Evolutionary conservation across 345 rosid genomes (phyloP), one percentile per base, ranked within the genome.

Genomic region (Arabidopsis thaliana): DNA sequence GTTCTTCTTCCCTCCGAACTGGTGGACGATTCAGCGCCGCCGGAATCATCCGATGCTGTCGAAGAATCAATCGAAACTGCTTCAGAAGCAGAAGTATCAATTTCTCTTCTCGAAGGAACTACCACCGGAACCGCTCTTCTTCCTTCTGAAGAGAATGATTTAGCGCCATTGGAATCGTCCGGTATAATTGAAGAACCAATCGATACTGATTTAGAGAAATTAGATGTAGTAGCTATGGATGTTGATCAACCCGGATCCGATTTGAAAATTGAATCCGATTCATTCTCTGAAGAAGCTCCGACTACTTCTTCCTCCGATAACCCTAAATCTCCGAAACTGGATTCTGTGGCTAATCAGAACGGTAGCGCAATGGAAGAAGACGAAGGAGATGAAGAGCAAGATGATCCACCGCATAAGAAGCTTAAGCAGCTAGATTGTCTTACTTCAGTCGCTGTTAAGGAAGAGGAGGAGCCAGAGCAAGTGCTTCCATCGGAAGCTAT

Each of bases 261-360:
- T 20, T 36, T 71, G 0, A 76, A 83, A 45, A 78, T 73, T 38
- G 81, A 78, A 65, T 83, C 88, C 38, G 96, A 87, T 37, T 84
- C 87, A 7, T 59, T 83, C 24, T 89, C 93, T 8, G 97, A 86
- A 62, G 91, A 87, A 24, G 85, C 79, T 74, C 89, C 84, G 0
- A 79, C 90, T 8, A 87, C 93, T 30, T 89, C 97, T 36, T 89
- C 97, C 46, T 87, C 88, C 36, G 97, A 89, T 61, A 80, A 84
- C 48, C 88, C 87, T 77, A 90, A 85, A 60, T 79, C 90, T n/a
- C 80, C 85, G 56, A 83, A 83, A 70, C 68, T 48, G 22, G 79
- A 65, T 57, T 5, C 41, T 62, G 57, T 7, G 7, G 72, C 49
- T 11, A 5, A 23, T 8, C 65, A 71, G 13, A 77, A 71, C 72